Evolutionary conservation across 1,284 basidiomycete species (phyloP).

Genomic region (Trametes sp.): DNA sequence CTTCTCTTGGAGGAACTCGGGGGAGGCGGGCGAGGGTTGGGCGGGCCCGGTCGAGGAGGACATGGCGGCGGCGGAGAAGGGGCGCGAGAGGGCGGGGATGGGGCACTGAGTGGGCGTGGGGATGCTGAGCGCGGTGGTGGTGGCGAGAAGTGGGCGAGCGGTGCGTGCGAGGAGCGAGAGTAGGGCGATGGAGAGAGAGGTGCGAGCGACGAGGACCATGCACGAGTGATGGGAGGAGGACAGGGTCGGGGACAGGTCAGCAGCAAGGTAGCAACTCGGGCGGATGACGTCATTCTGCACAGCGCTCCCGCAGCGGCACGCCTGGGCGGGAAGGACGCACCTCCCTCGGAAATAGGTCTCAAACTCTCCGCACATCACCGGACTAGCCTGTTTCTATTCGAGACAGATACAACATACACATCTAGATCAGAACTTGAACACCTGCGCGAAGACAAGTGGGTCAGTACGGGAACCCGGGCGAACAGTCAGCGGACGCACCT

Average conservation of each 20-base stretch:
- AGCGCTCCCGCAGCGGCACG: neutral
- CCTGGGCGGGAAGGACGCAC: neutral
- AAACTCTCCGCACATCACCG: neutral
- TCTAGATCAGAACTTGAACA: constrained; percentile 60
- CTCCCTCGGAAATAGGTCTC: constrained; percentile 3
- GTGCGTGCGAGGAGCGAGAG: constrained; percentile 2
- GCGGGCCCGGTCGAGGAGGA: constrained; percentile 18
- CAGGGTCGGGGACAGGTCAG: no score
- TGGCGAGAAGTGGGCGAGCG: neutral
- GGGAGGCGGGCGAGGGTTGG: constrained; percentile 24
- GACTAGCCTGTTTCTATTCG: neutral
- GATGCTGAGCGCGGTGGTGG: neutral
- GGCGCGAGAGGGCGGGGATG: constrained; percentile 13
- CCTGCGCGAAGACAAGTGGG: constrained; percentile 43
- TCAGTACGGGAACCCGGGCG: neutral
- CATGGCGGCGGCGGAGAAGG: constrained; percentile 20
- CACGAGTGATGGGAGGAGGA: no score
- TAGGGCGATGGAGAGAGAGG: neutral
- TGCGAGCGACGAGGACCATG: constrained; percentile 14
- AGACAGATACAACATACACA: neutral
- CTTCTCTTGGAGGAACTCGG: constrained; percentile 39
- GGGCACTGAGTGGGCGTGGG: constrained; percentile 10
- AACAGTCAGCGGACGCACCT: constrained; percentile 54
- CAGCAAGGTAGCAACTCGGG: neutral
- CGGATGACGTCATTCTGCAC: constrained; percentile 16